A percentile compares a stretch with the other conserved stretches of the same genome.
phyloP scores from a whole-genome alignment of 2,329 filamentous ascomycete species.

The Pseudogymnoascus sp. region DNA sequence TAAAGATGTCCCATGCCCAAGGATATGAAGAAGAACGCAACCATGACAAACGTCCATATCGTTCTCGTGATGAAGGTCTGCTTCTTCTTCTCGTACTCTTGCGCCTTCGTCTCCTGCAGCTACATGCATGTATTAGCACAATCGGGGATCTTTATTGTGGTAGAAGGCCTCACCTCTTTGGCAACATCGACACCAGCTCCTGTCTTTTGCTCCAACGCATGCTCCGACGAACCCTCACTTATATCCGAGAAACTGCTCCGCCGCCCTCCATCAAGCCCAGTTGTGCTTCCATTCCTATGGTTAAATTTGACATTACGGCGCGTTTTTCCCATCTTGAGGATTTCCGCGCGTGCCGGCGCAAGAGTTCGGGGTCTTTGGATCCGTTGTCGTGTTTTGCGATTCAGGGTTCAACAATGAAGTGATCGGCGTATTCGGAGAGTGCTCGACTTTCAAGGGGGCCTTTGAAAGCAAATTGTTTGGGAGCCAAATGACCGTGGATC shows the following conservation, averaged over 20 bases:
- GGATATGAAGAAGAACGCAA: constrained; percentile 79
- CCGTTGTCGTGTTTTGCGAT: background rate
- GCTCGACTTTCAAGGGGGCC: background rate
- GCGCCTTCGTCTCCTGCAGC: constrained; percentile 30
- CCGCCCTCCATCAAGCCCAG: constrained; percentile 32
- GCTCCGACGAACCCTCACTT: constrained; percentile 49
- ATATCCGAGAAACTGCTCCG: constrained; percentile 65
- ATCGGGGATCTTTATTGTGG: background rate
- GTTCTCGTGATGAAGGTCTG: constrained; percentile 94
- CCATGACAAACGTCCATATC: constrained; percentile 98
- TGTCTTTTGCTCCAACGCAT: constrained; percentile 22
- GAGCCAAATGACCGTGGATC: background rate
- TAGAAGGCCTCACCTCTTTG: constrained; percentile 30
- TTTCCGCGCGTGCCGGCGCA: constrained; percentile 11
- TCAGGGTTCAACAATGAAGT: constrained; percentile 1
- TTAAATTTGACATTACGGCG: constrained; percentile 48
- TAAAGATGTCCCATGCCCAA: constrained; percentile 98
- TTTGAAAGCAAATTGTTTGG: background rate
- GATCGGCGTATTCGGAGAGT: background rate
- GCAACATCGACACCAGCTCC: constrained; percentile 31
- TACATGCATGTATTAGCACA: constrained; percentile 21
- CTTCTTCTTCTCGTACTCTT: constrained; percentile 97
- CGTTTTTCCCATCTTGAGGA: constrained; percentile 35
- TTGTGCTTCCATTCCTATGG: constrained; percentile 25
- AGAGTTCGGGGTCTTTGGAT: constrained; percentile 10